Evolutionary conservation across 345 rosid species (phyloP).

Genomic region (Linum usitatissimum): DNA sequence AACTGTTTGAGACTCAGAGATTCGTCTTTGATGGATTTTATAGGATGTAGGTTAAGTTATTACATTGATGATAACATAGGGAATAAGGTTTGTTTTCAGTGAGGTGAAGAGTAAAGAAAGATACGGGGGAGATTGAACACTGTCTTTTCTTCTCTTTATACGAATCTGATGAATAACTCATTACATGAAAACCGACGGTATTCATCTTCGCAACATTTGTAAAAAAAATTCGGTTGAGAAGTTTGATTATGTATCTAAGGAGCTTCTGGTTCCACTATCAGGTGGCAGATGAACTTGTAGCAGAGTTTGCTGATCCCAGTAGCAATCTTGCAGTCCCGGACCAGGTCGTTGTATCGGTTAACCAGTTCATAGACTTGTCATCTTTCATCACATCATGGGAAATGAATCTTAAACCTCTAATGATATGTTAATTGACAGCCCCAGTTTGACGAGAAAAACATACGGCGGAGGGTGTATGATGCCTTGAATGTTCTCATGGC

Average conservation of each 20-base stretch:
- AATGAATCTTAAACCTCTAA: conserved; percentile 8
- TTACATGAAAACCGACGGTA: not conserved
- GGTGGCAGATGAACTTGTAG: conserved; percentile 99
- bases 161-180: not conserved
- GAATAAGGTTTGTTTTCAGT: no score
- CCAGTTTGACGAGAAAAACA: conserved; percentile 98
- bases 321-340: conserved; percentile 64
- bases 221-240: conserved; percentile 6
- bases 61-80: no score
- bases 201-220: not conserved
- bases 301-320: conserved; percentile 87
- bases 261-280: conserved; percentile 30
- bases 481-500: conserved; percentile 99
- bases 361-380: not conserved
- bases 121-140: no score
- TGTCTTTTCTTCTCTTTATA: not conserved
- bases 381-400: conserved; percentile 5
- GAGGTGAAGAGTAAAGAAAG: no score
- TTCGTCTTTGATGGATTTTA: no score
- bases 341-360: conserved; percentile 47
- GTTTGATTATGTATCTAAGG: conserved; percentile 20
- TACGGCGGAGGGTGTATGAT: conserved; percentile 94
- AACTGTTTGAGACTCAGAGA: no score
- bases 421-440: conserved; percentile 37
- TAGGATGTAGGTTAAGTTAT: no score